phyloP scores from a whole-genome alignment of 2,329 filamentous ascomycete species.

The Fusarium paranaense region DNA sequence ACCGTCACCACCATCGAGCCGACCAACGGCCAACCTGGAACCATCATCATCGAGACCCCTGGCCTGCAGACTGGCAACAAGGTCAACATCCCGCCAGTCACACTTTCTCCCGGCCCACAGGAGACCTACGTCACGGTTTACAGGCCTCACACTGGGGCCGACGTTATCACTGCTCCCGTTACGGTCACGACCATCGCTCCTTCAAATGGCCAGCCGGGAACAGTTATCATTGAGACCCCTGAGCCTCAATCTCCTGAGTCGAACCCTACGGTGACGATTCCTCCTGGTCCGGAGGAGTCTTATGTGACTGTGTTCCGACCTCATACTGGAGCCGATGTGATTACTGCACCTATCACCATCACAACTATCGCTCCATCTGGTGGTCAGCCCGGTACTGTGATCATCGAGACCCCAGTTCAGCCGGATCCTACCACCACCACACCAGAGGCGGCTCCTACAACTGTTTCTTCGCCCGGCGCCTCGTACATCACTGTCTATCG shows the following conservation, averaged over 20 bases:
- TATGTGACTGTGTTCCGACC: constrained; percentile 30
- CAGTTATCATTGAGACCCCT: constrained; percentile 27
- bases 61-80: background rate
- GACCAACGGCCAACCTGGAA: constrained; percentile 16
- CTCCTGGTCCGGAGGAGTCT: constrained; percentile 6
- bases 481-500: constrained; percentile 26
- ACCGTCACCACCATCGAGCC: constrained; percentile 24
- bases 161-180: constrained; percentile 15
- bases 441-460: constrained; percentile 3
- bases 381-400: constrained; percentile 26
- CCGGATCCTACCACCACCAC: constrained; percentile 5
- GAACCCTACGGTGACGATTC: constrained; percentile 23
- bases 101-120: background rate
- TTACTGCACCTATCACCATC: constrained; percentile 19
- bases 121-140: constrained; percentile 12
- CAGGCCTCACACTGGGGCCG: constrained; percentile 23
- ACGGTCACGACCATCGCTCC: constrained; percentile 29
- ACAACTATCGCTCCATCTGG: constrained; percentile 20
- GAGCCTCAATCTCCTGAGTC: background rate
- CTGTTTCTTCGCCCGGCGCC: constrained; percentile 12
- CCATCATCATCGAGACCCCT: constrained; percentile 28
- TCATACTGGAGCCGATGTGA: constrained; percentile 17
- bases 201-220: constrained; percentile 14
- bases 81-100: background rate
- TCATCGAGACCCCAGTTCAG: constrained; percentile 25